A percentile compares a stretch with the other conserved stretches of the same genome.
phyloP scores from a whole-genome alignment of 345 rosid genomes.

The Ricinus communis region DNA sequence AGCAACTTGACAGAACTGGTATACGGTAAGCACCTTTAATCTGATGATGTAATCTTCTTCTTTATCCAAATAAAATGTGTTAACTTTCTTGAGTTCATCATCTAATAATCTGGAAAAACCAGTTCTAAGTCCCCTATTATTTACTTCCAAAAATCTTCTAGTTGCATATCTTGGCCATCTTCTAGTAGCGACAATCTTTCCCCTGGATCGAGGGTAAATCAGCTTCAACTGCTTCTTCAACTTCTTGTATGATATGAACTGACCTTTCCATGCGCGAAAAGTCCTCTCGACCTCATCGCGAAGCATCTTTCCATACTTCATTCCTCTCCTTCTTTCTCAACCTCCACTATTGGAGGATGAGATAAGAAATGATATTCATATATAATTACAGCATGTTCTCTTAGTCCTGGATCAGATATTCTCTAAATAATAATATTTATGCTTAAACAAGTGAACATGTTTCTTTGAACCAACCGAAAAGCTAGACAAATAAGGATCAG shows the following conservation, averaged over 20 bases:
- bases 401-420: background rate
- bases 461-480: background rate
- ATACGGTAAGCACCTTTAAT: slow-evolving; percentile 26
- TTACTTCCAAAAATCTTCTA: slow-evolving; percentile 13
- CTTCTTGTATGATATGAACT: slow-evolving; percentile 38
- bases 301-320: slow-evolving; percentile 45
- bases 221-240: slow-evolving; percentile 44
- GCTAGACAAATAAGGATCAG: background rate
- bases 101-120: slow-evolving; percentile 34
- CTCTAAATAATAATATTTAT: background rate
- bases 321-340: background rate
- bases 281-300: slow-evolving; percentile 34
- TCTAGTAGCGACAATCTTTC: background rate
- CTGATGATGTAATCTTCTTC: slow-evolving; percentile 46
- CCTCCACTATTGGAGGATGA: background rate
- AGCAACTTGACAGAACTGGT: no score
- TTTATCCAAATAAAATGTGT: slow-evolving; percentile 39
- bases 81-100: slow-evolving; percentile 37
- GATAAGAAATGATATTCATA: no score
- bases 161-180: slow-evolving; percentile 22
- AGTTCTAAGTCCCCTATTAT: slow-evolving; percentile 6
- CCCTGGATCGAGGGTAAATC: slow-evolving; percentile 9
- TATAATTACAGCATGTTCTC: background rate
- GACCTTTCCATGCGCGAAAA: slow-evolving; percentile 39
- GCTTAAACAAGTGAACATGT: background rate